Evolutionary conservation across 2,329 filamentous ascomycete genomes (phyloP), one percentile per base, ranked within the genome.

Genomic region (Fusarium tjaetaba): DNA sequence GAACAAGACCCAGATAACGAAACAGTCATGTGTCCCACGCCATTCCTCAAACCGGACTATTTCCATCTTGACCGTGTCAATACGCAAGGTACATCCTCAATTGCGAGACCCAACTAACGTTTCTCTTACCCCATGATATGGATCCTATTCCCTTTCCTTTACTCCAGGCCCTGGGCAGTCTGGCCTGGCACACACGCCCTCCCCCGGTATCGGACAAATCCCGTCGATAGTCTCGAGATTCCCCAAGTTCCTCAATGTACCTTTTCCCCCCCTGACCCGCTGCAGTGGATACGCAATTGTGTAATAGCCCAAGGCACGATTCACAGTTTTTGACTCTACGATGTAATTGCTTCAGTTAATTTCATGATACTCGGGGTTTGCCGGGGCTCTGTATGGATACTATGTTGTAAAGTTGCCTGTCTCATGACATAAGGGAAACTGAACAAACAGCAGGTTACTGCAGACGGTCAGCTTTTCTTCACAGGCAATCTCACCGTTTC

Each of bases 141-240:
- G n/a, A 52, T 67, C 51, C 30, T 36, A 41, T n/a, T 20, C 16
- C 46, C 26, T 32, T 51, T 60, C 39, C 63, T 42, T 63, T 58
- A 38, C 53, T 64, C 42, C 43, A 57, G 63, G 30, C 11, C 28
- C 26, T 46, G 24, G 43, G 42, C 59, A 45, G 24, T 20, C 43
- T 26, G 11, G 20, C 20, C n/a, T 26, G 11, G 20, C 14, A n/a
- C 15, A 39, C 68, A 41, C 30, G 11, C 42, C 41, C 30, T 28
- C 24, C 70, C 68, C 71, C 68, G 71, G 63, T 69, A 74, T 74
- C 71, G 71, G 71, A 74, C 68, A 71, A 74, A 56, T 64, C 49
- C 57, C 62, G 56, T 56, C 13, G 42, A 26, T 53, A 51, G 48
- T 49, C 28, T 46, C 38, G 14, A 53, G 34, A 26, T 66, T 49